A percentile compares a stretch with the other conserved stretches of the same genome.
Conservation (phyloP, 495 filamentous ascomycete genomes). For the Penicillium fimorum region DNA sequence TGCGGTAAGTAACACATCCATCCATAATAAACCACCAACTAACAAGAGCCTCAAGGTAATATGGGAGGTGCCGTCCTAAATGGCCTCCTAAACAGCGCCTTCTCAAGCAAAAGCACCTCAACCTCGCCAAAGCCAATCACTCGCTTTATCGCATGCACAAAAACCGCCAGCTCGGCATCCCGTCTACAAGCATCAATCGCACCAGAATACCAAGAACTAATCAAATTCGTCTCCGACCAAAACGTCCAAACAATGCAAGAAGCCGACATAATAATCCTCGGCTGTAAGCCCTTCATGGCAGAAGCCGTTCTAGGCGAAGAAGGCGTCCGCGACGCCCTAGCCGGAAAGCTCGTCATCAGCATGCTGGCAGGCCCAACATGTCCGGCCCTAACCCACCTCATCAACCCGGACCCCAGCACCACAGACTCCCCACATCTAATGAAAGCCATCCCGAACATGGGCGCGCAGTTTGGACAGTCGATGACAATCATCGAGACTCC, state of each 20-base stretch:
- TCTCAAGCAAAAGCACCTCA: slow-evolving; percentile 6
- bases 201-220: slow-evolving; percentile 11
- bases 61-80: slow-evolving; percentile 41
- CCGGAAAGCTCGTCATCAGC: slow-evolving; percentile 77
- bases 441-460: slow-evolving; percentile 39
- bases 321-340: slow-evolving; percentile 39
- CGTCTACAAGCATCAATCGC: slow-evolving; percentile 15
- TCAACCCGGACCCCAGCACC: slow-evolving; percentile 36
- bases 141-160: slow-evolving; percentile 33
- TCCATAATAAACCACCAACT: not conserved
- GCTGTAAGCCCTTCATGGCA: slow-evolving; percentile 39
- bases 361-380: slow-evolving; percentile 80
- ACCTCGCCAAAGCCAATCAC: slow-evolving; percentile 13
- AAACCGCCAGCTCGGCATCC: slow-evolving; percentile 26
- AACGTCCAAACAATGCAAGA: slow-evolving; percentile 28
- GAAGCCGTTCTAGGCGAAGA: slow-evolving; percentile 28
- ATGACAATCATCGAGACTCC: slow-evolving; percentile 36
- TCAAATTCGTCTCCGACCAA: slow-evolving; percentile 20
- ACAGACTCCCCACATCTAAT: slow-evolving; percentile 26
- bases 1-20: slow-evolving; percentile 23
- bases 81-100: slow-evolving; percentile 34
- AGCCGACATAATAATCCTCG: slow-evolving; percentile 36
- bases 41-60: slow-evolving; percentile 29
- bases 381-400: slow-evolving; percentile 56
- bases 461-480: slow-evolving; percentile 34